These are phyloP conservation scores for Fusarium sp. DNA, from an alignment of 2,329 filamentous ascomycete species.

Conservation along the genomic window DNA sequence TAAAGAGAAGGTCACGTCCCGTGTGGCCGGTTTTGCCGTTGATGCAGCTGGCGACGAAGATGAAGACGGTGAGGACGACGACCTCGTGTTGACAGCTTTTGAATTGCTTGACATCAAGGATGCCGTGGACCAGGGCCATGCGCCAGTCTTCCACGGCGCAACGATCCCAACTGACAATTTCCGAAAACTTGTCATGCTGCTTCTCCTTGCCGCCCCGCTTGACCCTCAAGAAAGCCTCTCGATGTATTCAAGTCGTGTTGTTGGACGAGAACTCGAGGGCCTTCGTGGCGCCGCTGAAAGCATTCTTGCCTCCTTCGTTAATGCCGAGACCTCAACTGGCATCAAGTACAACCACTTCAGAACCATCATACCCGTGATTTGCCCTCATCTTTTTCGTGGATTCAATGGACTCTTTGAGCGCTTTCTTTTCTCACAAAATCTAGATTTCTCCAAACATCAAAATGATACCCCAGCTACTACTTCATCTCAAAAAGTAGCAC, in stretches of 20 bases:
- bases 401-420: constrained; percentile 77
- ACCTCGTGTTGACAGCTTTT: constrained; percentile 73
- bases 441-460: constrained; percentile 69
- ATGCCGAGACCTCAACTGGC: constrained; percentile 70
- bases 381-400: constrained; percentile 74
- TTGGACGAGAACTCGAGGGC: constrained; percentile 64
- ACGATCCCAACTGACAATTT: constrained; percentile 80
- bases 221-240: constrained; percentile 72
- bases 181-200: constrained; percentile 73
- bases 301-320: constrained; percentile 72
- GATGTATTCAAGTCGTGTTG: constrained; percentile 65
- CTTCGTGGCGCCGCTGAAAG: constrained; percentile 70
- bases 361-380: constrained; percentile 64
- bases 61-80: constrained; percentile 63
- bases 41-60: constrained; percentile 57
- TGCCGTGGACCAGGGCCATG: constrained; percentile 63
- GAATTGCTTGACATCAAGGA: constrained; percentile 73
- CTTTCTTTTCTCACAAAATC: constrained; percentile 77
- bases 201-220: constrained; percentile 73
- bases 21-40: constrained; percentile 55
- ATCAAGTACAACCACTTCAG: constrained; percentile 71
- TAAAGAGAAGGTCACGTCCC: constrained; percentile 8
- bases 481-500: constrained; percentile 43
- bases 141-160: constrained; percentile 65
- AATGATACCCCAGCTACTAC: constrained; percentile 26